Conservation (phyloP, 345 rosid species). For the Diplotaxis tenuifolia region DNA sequence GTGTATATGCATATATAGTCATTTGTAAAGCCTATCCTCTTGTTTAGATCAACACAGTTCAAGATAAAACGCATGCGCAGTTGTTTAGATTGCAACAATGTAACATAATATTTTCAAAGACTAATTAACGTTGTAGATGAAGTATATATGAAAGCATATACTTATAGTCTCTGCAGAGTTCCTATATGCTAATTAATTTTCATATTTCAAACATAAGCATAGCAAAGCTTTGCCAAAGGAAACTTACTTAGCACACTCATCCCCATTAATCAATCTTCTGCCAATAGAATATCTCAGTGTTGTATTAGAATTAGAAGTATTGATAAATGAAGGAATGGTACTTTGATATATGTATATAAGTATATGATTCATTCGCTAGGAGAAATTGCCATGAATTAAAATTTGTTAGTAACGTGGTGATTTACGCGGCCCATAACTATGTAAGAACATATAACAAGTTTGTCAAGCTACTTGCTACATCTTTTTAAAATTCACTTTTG, state of each 20-base stretch:
- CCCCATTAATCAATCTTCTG: background rate
- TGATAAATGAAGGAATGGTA: background rate
- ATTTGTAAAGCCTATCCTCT: background rate
- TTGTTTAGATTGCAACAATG: background rate
- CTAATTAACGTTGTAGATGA: slow-evolving; percentile 2
- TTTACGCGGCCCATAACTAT: background rate
- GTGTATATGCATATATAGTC: background rate
- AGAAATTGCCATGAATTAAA: background rate
- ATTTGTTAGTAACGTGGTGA: background rate
- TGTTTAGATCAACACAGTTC: background rate
- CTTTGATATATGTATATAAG: background rate
- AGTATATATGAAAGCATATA: background rate
- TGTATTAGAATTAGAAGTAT: background rate
- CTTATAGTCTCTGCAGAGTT: background rate
- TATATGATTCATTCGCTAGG: background rate
- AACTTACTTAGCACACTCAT: background rate
- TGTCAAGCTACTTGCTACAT: background rate
- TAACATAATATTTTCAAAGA: background rate
- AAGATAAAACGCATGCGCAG: background rate
- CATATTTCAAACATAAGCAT: background rate
- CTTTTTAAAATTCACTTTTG: background rate
- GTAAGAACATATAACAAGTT: background rate
- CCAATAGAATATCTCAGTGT: background rate
- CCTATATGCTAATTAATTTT: background rate
- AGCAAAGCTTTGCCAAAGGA: background rate